Evolutionary conservation across 2,329 filamentous ascomycete species (phyloP).

Genomic region (Cryphonectria parasitica): DNA sequence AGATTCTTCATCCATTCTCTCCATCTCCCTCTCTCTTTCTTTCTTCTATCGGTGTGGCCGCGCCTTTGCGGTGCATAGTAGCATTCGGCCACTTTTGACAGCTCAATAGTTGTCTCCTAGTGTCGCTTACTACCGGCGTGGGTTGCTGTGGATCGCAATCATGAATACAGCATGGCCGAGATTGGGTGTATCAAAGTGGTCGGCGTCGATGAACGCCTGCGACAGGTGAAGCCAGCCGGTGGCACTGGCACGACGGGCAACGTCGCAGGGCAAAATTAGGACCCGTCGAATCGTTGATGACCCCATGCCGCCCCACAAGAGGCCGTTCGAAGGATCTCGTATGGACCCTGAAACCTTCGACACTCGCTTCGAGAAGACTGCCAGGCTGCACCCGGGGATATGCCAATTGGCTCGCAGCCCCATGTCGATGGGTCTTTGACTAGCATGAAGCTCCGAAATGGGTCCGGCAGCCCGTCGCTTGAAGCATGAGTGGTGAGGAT

Average conservation of each 20-base stretch:
- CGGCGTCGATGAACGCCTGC: conserved; percentile 25
- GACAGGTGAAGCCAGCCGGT: conserved; percentile 25
- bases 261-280: conserved; percentile 26
- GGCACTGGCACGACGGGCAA: conserved; percentile 23
- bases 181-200: conserved; percentile 28
- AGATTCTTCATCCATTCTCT: neutral
- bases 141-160: conserved; percentile 25
- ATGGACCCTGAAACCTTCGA: conserved; percentile 30
- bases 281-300: conserved; percentile 19
- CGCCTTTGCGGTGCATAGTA: conserved; percentile 14
- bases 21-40: neutral
- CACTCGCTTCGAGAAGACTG: conserved; percentile 27
- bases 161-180: conserved; percentile 12
- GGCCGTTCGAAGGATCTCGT: conserved; percentile 24
- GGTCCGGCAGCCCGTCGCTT: conserved; percentile 16
- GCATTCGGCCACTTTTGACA: conserved; percentile 16
- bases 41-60: conserved; percentile 24
- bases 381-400: conserved; percentile 28
- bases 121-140: conserved; percentile 15
- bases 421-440: conserved; percentile 6
- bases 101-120: neutral
- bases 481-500: neutral
- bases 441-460: conserved; percentile 17
- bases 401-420: conserved; percentile 29
- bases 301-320: conserved; percentile 20